Percentiles rank a stretch among this genome's conserved stretches.
Conservation (phyloP, 202 grass and related monocot genomes). For the Carex sylvatica region DNA sequence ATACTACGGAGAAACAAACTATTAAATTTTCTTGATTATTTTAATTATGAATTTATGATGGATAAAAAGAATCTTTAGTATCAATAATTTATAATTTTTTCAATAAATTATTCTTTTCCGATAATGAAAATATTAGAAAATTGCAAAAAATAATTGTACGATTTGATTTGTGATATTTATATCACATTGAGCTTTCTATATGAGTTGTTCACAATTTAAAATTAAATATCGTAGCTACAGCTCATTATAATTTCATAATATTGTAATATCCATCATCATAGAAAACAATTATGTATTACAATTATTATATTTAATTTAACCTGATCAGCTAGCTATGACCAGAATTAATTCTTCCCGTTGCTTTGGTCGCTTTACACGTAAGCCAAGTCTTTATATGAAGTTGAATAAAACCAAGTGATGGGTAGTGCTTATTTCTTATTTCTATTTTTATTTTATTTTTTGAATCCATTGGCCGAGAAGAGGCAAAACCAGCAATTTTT, state of each 20-base stretch:
- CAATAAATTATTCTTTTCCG: not conserved
- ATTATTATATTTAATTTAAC: not conserved
- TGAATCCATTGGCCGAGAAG: conserved; percentile 15
- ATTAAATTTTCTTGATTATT: not conserved
- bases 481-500: conserved; percentile 27
- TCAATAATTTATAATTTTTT: not conserved
- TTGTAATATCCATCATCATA: not conserved
- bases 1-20: not conserved
- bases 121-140: not conserved
- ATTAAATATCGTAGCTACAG: not conserved
- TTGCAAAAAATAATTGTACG: not conserved
- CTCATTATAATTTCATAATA: not conserved
- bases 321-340: not conserved
- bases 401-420: conserved; percentile 8
- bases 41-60: not conserved
- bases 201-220: not conserved
- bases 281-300: not conserved
- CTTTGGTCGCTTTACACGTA: not conserved
- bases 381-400: not conserved
- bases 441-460: not conserved
- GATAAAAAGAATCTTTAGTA: not conserved
- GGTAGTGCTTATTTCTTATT: not conserved
- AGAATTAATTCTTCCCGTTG: not conserved
- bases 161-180: not conserved
- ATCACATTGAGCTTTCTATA: not conserved